phyloP scores from a whole-genome alignment of 129 eudicot genomes.

The Flaveria trinervia region DNA sequence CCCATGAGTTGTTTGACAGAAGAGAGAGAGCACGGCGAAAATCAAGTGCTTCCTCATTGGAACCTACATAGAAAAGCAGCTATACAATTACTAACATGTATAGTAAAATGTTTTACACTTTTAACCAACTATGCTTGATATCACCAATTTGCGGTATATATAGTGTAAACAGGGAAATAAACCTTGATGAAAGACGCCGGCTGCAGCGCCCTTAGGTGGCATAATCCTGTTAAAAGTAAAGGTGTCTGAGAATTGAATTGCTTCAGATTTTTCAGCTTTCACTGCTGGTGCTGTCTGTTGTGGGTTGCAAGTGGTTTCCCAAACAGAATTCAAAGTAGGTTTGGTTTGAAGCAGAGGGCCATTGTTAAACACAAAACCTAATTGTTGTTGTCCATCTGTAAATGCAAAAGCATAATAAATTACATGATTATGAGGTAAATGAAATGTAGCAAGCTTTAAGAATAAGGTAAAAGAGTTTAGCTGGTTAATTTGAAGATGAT shows the following conservation, averaged over 20 bases:
- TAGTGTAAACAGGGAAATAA: slow-evolving; percentile 13
- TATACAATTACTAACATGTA: not conserved
- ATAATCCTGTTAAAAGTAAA: slow-evolving; percentile 39
- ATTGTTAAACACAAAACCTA: slow-evolving; percentile 57
- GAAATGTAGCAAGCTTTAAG: not conserved
- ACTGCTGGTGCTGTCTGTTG: slow-evolving; percentile 44
- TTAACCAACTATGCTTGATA: not conserved
- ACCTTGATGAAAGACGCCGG: slow-evolving; percentile 65
- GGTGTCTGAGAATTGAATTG: slow-evolving; percentile 37
- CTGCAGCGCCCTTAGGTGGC: slow-evolving; percentile 49
- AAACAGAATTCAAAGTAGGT: slow-evolving; percentile 39
- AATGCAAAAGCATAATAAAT: not conserved
- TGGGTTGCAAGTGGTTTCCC: slow-evolving; percentile 51
- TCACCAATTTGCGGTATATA: slow-evolving; percentile 9
- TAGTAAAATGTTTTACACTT: not conserved
- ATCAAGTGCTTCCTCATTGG: slow-evolving; percentile 40
- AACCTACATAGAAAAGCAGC: slow-evolving; percentile 22
- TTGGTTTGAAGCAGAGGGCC: slow-evolving; percentile 44
- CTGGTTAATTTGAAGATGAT: not conserved
- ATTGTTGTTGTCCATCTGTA: slow-evolving; percentile 67
- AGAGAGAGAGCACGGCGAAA: slow-evolving; percentile 98
- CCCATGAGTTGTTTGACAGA: slow-evolving; percentile 90
- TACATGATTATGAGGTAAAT: not conserved
- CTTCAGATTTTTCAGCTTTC: slow-evolving; percentile 43
- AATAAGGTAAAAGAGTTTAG: not conserved